Conservation (phyloP, 1,139 yeast species). For the Sugiyamaella japonica region DNA sequence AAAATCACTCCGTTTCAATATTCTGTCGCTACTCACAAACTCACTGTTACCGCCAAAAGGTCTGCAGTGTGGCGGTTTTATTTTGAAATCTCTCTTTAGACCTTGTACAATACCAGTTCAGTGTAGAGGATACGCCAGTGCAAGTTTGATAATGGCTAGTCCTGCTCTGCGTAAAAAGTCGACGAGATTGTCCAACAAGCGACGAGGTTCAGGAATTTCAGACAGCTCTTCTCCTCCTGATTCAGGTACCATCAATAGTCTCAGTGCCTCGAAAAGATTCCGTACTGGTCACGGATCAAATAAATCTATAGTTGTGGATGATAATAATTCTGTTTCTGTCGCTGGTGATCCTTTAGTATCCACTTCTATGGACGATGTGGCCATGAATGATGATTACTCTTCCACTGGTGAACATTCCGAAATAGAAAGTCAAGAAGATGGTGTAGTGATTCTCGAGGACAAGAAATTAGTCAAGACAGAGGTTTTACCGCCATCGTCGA, state of each 20-base stretch:
- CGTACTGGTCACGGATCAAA: constrained; percentile 12
- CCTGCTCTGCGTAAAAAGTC: constrained; percentile 12
- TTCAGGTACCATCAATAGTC: background rate
- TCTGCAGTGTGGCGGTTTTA: constrained; percentile 11
- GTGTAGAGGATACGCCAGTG: background rate
- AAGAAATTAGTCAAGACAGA: constrained; percentile 9
- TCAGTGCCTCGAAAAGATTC: background rate
- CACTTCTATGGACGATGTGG: constrained; percentile 5
- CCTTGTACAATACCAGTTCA: background rate
- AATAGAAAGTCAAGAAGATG: background rate
- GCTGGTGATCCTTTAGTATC: background rate
- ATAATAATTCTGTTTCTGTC: background rate
- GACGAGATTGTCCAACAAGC: constrained; percentile 6
- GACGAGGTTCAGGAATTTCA: constrained; percentile 7
- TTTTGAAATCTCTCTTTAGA: background rate
- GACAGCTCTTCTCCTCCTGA: background rate
- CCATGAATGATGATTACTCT: constrained; percentile 10
- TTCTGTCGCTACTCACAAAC: constrained; percentile 15
- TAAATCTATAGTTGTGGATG: constrained; percentile 2
- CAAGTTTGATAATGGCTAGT: constrained; percentile 11
- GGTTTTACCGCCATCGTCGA: constrained; percentile 4
- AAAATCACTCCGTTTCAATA: constrained; percentile 5
- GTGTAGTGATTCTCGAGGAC: background rate
- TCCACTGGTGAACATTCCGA: constrained; percentile 4
- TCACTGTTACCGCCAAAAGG: constrained; percentile 15